Percentiles rank a stretch among this genome's conserved stretches.
Evolutionary conservation across 345 rosid species (phyloP).

Genomic region (Eucalyptus brandiana): DNA sequence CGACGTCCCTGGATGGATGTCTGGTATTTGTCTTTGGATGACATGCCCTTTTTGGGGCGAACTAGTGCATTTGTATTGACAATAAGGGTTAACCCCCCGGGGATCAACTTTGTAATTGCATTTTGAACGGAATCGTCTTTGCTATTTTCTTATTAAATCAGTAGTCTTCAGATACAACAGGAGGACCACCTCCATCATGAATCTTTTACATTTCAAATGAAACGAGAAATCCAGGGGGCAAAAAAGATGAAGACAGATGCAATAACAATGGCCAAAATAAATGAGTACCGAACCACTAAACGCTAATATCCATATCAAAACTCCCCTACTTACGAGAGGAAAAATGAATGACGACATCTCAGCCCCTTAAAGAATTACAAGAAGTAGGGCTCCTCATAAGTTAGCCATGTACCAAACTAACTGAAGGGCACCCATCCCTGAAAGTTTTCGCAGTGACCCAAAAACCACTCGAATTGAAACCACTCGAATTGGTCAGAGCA

Average conservation of each 20-base stretch:
- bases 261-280: not conserved
- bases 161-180: not conserved
- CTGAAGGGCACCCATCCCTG: not conserved
- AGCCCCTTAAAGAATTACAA: not conserved
- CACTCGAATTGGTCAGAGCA: not conserved
- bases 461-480: not conserved
- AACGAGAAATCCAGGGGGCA: not conserved
- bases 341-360: not conserved
- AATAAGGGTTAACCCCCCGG: not conserved
- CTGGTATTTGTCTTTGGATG: not conserved
- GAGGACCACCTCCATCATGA: not conserved
- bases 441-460: not conserved
- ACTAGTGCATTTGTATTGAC: not conserved
- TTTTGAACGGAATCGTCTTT: not conserved
- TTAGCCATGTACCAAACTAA: not conserved
- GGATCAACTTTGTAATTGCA: not conserved
- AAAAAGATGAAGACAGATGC: not conserved
- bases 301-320: not conserved
- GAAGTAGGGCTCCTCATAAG: not conserved
- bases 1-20: not conserved
- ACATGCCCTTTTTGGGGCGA: not conserved
- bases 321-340: not conserved
- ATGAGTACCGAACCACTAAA: not conserved
- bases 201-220: not conserved
- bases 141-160: not conserved